A percentile compares a stretch with the other conserved stretches of the same genome.
Conservation (phyloP, 495 filamentous ascomycete genomes). For the Achaetomiella virescens region DNA sequence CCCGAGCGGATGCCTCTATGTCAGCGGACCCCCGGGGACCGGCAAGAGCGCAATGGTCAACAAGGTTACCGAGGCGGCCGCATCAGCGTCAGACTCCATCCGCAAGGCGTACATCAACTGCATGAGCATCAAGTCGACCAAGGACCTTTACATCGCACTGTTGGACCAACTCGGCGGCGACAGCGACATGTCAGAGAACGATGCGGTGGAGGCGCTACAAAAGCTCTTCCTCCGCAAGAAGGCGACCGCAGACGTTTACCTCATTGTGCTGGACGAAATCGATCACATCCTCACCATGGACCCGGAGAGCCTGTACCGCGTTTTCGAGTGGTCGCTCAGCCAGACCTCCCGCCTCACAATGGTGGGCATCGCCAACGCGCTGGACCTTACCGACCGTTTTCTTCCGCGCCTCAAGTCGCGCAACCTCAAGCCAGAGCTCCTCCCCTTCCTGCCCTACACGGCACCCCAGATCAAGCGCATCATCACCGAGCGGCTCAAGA, state of each 20-base stretch:
- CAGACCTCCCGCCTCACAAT: conserved; percentile 70
- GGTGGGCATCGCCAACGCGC: conserved; percentile 91
- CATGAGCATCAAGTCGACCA: conserved; percentile 82
- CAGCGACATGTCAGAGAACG: conserved; percentile 37
- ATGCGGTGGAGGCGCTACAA: conserved; percentile 55
- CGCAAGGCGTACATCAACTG: conserved; percentile 84
- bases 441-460: conserved; percentile 90
- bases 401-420: conserved; percentile 89
- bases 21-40: conserved; percentile 92
- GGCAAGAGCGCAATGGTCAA: conserved; percentile 91
- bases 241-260: conserved; percentile 51
- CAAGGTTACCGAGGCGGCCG: conserved; percentile 61
- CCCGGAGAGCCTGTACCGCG: conserved; percentile 73
- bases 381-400: conserved; percentile 93
- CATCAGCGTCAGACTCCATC: conserved; percentile 41
- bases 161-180: conserved; percentile 45
- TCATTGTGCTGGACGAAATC: conserved; percentile 89
- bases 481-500: conserved; percentile 74
- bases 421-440: conserved; percentile 78
- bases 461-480: conserved; percentile 83
- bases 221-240: conserved; percentile 58
- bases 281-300: conserved; percentile 87
- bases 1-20: conserved; percentile 81
- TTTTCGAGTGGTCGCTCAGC: conserved; percentile 91
- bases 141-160: conserved; percentile 73